Percentiles rank a stretch among this genome's conserved stretches.
phyloP scores from a whole-genome alignment of 768 basidiomycete genomes.

The Coprinopsis cinerea region DNA sequence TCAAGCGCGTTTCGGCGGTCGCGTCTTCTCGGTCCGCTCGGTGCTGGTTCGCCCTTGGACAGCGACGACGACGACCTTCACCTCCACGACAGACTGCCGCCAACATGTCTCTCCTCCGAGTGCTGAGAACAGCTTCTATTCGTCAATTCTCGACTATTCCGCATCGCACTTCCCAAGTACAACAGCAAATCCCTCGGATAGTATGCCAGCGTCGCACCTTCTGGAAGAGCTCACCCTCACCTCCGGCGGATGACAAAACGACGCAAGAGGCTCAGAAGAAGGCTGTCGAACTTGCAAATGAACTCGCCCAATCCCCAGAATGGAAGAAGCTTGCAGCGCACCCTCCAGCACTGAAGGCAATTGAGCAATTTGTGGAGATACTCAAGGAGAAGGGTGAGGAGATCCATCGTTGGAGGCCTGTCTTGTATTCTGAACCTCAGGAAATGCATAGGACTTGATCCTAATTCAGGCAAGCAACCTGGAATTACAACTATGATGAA shows the following conservation, averaged over 20 bases:
- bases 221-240: background rate
- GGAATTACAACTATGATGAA: slow-evolving; percentile 50
- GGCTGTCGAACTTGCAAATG: slow-evolving; percentile 2
- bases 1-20: slow-evolving; percentile 11
- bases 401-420: background rate
- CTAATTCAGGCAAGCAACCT: slow-evolving; percentile 35
- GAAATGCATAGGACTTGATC: slow-evolving; percentile 39
- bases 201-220: slow-evolving; percentile 3
- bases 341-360: slow-evolving; percentile 44
- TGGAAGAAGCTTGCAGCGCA: slow-evolving; percentile 39
- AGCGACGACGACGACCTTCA: background rate
- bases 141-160: background rate
- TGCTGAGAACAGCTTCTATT: background rate
- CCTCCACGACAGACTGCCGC: slow-evolving; percentile 1
- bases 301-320: slow-evolving; percentile 5
- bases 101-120: background rate
- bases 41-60: slow-evolving; percentile 6
- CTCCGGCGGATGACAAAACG: background rate
- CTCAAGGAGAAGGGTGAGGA: slow-evolving; percentile 42
- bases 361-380: slow-evolving; percentile 37
- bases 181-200: background rate
- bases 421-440: background rate
- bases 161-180: background rate
- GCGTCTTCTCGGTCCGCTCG: slow-evolving; percentile 8
- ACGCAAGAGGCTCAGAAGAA: background rate